phyloP scores from a whole-genome alignment of 371 early-diverging fungal species.

The Mucor sp. region DNA sequence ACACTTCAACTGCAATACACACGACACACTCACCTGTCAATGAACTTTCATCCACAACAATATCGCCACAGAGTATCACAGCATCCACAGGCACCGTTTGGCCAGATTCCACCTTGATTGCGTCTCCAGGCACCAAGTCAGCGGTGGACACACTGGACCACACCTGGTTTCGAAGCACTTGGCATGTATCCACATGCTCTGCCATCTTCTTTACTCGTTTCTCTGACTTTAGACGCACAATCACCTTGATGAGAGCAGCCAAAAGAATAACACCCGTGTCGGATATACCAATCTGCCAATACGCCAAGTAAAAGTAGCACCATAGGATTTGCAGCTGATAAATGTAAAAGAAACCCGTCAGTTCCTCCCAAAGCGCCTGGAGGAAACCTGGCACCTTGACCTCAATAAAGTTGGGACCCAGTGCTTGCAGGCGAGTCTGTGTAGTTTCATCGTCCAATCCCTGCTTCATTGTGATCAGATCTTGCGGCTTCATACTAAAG shows the following conservation, averaged over 20 bases:
- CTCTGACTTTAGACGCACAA: conserved; percentile 59
- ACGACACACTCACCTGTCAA: conserved; percentile 43
- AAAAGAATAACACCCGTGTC: conserved; percentile 65
- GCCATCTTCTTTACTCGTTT: conserved; percentile 62
- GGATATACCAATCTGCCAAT: conserved; percentile 73
- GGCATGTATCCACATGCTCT: conserved; percentile 46
- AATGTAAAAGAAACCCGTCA: conserved; percentile 73
- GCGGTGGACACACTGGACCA: conserved; percentile 51
- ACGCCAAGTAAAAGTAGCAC: conserved; percentile 69
- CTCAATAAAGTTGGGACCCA: conserved; percentile 69
- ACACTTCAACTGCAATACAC: neutral
- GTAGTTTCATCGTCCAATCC: conserved; percentile 58
- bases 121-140: conserved; percentile 72
- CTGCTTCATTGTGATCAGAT: conserved; percentile 34
- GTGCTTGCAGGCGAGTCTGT: conserved; percentile 42
- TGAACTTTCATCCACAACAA: conserved; percentile 69
- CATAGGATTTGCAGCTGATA: conserved; percentile 73
- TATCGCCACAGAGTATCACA: conserved; percentile 64
- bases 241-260: conserved; percentile 69
- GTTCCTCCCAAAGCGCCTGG: conserved; percentile 58
- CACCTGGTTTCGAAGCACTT: conserved; percentile 52
- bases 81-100: conserved; percentile 65
- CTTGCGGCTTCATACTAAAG: conserved; percentile 43
- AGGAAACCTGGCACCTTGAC: conserved; percentile 54
- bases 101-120: conserved; percentile 43